phyloP scores from a whole-genome alignment of 129 eudicot genomes.

The Lactuca sativa region DNA sequence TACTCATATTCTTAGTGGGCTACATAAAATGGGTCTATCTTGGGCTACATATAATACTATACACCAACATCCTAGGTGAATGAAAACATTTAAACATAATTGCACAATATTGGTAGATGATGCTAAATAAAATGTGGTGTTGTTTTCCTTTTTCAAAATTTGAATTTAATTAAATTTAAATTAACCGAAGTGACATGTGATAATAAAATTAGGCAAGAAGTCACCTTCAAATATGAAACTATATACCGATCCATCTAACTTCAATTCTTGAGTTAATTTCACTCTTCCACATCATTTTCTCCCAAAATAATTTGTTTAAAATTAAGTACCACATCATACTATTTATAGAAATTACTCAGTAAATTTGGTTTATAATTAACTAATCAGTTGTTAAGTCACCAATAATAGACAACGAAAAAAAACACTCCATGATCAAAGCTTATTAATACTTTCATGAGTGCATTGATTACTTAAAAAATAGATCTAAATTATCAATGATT shows the following conservation, averaged over 20 bases:
- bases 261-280: slow-evolving; percentile 17
- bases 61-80: no score
- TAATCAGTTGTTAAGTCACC: neutral
- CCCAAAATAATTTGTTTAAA: slow-evolving; percentile 1
- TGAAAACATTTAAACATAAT: neutral
- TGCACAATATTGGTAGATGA: neutral
- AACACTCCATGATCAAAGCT: no score
- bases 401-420: no score
- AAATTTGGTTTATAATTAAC: neutral
- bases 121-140: neutral
- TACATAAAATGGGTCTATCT: no score
- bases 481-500: neutral
- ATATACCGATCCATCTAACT: slow-evolving; percentile 22
- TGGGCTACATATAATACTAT: no score
- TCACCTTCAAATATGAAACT: slow-evolving; percentile 9
- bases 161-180: neutral
- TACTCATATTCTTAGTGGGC: no score
- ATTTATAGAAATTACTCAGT: slow-evolving; percentile 5
- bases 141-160: neutral
- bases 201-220: slow-evolving; percentile 24
- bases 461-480: neutral
- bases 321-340: neutral
- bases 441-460: neutral
- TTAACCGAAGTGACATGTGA: neutral
- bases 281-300: slow-evolving; percentile 20